Percentiles rank a stretch among this genome's conserved stretches.
Evolutionary conservation across 345 rosid genomes (phyloP).

Genomic region (Clausena lansium): DNA sequence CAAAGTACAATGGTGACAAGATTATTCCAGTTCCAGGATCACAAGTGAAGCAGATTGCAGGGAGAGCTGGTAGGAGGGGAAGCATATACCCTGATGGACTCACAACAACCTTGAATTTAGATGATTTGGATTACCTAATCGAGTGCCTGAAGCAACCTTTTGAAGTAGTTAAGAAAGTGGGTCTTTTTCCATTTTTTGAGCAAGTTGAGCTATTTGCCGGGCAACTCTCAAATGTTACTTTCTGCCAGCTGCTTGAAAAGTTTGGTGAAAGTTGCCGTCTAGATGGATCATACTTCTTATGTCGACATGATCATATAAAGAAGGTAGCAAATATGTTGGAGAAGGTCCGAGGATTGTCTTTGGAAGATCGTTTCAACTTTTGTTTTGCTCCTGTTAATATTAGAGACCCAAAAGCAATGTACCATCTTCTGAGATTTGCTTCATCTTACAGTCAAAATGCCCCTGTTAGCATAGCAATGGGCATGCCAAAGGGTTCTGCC

Average conservation of each 20-base stretch:
- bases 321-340: constrained; percentile 96
- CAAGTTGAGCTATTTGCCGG: constrained; percentile 90
- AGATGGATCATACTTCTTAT: constrained; percentile 83
- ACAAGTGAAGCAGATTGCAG: constrained; percentile 94
- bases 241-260: constrained; percentile 64
- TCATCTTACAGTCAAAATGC: constrained; percentile 58
- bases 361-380: constrained; percentile 91
- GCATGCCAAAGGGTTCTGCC: constrained; percentile 87
- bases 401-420: constrained; percentile 90
- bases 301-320: constrained; percentile 77
- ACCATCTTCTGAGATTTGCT: constrained; percentile 77
- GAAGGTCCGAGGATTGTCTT: constrained; percentile 67
- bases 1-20: constrained; percentile 86
- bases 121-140: constrained; percentile 70
- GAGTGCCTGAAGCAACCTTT: constrained; percentile 91
- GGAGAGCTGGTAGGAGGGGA: constrained; percentile 97
- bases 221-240: constrained; percentile 52
- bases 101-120: constrained; percentile 66
- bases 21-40: constrained; percentile 77
- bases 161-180: constrained; percentile 71
- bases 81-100: constrained; percentile 88
- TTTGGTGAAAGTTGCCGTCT: constrained; percentile 78
- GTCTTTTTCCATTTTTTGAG: constrained; percentile 90
- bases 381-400: constrained; percentile 93
- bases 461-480: constrained; percentile 84